phyloP scores from a whole-genome alignment of 257 asterid genomes.

The Handroanthus guayacan region DNA sequence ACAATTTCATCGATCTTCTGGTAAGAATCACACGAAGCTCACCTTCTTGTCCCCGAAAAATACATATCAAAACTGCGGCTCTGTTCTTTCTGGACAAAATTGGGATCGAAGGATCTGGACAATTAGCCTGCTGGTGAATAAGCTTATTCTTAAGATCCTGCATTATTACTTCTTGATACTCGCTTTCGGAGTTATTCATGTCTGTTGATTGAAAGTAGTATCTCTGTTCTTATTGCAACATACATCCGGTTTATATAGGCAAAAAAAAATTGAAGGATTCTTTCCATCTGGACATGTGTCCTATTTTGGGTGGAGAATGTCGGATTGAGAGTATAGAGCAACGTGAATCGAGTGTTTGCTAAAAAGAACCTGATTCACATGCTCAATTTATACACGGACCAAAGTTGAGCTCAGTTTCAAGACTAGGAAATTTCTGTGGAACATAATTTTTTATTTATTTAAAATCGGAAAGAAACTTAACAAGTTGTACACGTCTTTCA shows the following conservation, averaged over 20 bases:
- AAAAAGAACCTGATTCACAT: slow-evolving; percentile 34
- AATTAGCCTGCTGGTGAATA: background rate
- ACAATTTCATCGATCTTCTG: slow-evolving; percentile 60
- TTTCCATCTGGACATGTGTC: background rate
- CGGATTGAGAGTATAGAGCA: slow-evolving; percentile 28
- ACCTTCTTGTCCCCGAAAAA: slow-evolving; percentile 53
- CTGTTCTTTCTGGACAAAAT: slow-evolving; percentile 46
- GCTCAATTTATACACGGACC: slow-evolving; percentile 7
- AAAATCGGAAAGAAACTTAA: background rate
- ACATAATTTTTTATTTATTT: background rate
- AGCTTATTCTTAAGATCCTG: slow-evolving; percentile 25
- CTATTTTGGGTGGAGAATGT: slow-evolving; percentile 16
- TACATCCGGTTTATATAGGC: slow-evolving; percentile 25
- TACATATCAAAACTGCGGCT: slow-evolving; percentile 68
- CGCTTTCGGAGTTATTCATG: slow-evolving; percentile 33
- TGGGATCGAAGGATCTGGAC: background rate
- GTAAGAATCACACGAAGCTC: slow-evolving; percentile 65
- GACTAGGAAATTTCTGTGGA: background rate
- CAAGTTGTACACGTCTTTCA: background rate
- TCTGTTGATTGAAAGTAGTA: background rate
- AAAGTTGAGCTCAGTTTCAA: background rate
- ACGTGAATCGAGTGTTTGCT: slow-evolving; percentile 2
- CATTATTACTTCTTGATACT: slow-evolving; percentile 22
- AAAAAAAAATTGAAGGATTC: background rate
- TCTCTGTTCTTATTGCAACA: background rate